Evolutionary conservation across 371 early-diverging fungal species (phyloP).

Genomic region (Gilbertella persicaria): DNA sequence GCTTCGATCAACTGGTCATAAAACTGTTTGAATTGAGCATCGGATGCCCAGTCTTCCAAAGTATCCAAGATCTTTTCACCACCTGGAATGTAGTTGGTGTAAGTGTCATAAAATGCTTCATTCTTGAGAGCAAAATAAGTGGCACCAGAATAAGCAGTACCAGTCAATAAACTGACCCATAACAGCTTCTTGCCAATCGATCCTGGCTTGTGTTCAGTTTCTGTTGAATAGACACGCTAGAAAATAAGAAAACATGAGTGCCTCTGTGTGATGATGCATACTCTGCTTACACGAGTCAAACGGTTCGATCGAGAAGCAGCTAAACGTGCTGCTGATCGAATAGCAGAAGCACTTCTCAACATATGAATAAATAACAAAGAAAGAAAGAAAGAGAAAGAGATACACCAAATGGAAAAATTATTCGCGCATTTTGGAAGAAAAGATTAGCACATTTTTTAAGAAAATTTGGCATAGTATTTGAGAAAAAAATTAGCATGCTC

Average conservation of each 20-base stretch:
- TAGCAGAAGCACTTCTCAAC: slow-evolving; percentile 27
- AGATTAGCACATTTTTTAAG: too few relatives aligned
- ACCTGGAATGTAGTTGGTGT: slow-evolving; percentile 47
- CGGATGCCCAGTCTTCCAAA: slow-evolving; percentile 37
- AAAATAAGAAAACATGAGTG: not conserved
- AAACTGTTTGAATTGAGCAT: slow-evolving; percentile 29
- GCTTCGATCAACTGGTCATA: slow-evolving; percentile 23
- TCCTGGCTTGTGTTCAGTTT: slow-evolving; percentile 1
- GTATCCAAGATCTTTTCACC: slow-evolving; percentile 42
- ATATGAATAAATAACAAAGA: slow-evolving; percentile 1
- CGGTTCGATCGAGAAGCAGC: slow-evolving; percentile 4
- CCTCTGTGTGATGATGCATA: not conserved
- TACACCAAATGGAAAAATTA: too few relatives aligned
- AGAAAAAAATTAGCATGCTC: too few relatives aligned
- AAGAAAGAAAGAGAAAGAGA: not conserved
- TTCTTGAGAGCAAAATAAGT: slow-evolving; percentile 45
- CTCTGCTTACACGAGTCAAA: slow-evolving; percentile 13
- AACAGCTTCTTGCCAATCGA: slow-evolving; percentile 38
- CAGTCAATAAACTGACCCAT: slow-evolving; percentile 32
- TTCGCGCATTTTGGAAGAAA: too few relatives aligned
- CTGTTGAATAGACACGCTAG: slow-evolving; percentile 18
- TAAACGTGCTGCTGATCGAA: slow-evolving; percentile 22
- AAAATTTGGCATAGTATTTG: too few relatives aligned
- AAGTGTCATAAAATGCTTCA: slow-evolving; percentile 48
- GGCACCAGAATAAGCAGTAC: slow-evolving; percentile 40